Percentiles rank a stretch among this genome's conserved stretches.
phyloP scores from a whole-genome alignment of 2,329 filamentous ascomycete species.

The Leptographium lundbergii region DNA sequence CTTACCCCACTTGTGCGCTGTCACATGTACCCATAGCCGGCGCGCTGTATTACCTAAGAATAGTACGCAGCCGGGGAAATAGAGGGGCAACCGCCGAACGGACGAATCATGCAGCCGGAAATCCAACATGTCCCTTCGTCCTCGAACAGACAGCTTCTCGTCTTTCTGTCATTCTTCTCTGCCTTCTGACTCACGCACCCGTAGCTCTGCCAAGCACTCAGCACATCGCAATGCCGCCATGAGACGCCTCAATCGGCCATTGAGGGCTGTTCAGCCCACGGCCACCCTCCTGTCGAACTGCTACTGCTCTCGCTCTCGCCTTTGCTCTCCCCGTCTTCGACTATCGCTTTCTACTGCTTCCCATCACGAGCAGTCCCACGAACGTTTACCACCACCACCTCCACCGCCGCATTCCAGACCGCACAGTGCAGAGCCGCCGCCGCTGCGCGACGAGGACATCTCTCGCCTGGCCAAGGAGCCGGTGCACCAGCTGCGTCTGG shows the following conservation, averaged over 20 bases:
- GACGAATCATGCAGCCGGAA: not conserved
- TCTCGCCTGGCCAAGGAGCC: conserved; percentile 63
- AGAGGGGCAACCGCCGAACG: not conserved
- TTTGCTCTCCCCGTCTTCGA: not conserved
- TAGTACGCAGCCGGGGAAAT: not conserved
- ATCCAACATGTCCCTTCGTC: not conserved
- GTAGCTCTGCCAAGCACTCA: not conserved
- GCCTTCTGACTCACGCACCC: not conserved
- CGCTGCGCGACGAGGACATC: conserved; percentile 58
- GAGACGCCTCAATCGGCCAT: conserved; percentile 26
- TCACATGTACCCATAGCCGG: no score
- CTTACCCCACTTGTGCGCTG: not conserved
- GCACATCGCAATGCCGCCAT: conserved; percentile 30
- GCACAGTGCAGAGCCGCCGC: not conserved
- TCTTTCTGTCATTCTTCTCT: not conserved
- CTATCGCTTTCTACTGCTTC: not conserved
- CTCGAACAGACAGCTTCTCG: no score
- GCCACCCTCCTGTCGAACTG: conserved; percentile 7
- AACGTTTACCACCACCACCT: not conserved
- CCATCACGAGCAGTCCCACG: not conserved
- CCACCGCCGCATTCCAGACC: not conserved
- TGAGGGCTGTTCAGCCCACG: conserved; percentile 21
- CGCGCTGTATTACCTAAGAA: not conserved
- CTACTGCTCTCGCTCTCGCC: no score
- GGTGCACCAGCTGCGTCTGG: conserved; percentile 70